Base-by-base conservation (phyloP, 306 rosid genomes). In the Vigna trinervia region DNA sequence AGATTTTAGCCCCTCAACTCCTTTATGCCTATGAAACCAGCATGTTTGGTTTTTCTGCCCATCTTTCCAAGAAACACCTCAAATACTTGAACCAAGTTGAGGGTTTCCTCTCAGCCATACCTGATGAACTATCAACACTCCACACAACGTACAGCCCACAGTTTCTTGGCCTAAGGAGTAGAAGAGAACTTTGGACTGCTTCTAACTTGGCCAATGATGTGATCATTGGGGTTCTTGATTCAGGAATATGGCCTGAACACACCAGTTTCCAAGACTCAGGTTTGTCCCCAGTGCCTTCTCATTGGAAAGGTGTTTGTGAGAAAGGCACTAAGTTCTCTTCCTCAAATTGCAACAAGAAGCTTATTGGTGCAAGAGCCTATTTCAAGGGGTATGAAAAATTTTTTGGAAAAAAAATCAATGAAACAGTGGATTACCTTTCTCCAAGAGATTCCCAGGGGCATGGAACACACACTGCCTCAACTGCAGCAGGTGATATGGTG, bases 191-290 rank as follows among this genome's bases (percentile, higher is more conserved):
- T 36, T 89, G 88, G 94, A 74, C 79, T 78, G 69, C 84, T 69
- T 15, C 86, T 1, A 85, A 75, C 78, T 81, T 88, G 73, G 89
- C 90, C 71, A 78, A 84, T 5, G 93, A 92, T 64, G 86, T 88
- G 30, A 89, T 92, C 34, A 76, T 92, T 23, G 94, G 93, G 8
- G 52, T 89, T 19, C 79, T 92, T 19, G 94, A 92, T 57, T 82
- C 97, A 0, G 94, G 94, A 32, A 84, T 92, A 47, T 92, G 97
- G 97, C 97, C 97, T 2, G 94, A 92, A 53, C 94, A 92, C 17
- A 39, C 81, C 8, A 92, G 97, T 78, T 92, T 92, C 73, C 64
- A 52, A 50, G 94, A 89, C 73, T 46, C 84, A 5, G 87, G 87
- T 23, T 56, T 89, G 46, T 30, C 91, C 75, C 13, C 52, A 1